Percentiles rank a stretch among this genome's conserved stretches.
phyloP scores from a whole-genome alignment of 2,329 filamentous ascomycete genomes.

The Venturia nashicola region DNA sequence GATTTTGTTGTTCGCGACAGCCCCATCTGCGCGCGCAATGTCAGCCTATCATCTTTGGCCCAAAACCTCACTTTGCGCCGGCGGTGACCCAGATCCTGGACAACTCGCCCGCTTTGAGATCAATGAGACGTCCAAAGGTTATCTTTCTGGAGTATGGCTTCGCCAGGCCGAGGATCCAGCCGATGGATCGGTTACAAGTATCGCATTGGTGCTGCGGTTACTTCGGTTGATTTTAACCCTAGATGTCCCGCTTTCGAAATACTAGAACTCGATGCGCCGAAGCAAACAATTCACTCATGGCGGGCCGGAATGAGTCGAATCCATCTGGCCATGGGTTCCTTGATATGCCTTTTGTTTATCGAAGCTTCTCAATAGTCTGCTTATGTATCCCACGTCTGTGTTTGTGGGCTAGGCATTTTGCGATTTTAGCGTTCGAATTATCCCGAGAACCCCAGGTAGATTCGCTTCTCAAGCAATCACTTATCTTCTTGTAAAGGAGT shows the following conservation, averaged over 20 bases:
- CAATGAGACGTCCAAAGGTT: background rate
- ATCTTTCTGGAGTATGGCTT: background rate
- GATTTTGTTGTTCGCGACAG: background rate
- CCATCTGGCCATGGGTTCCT: background rate
- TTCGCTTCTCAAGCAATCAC: background rate
- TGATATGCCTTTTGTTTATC: background rate
- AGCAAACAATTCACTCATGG: background rate
- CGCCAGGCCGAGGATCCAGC: background rate
- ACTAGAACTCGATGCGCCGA: background rate
- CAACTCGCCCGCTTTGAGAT: background rate
- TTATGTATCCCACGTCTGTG: background rate
- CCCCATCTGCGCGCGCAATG: background rate
- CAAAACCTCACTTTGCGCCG: constrained; percentile 1
- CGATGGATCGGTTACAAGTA: background rate
- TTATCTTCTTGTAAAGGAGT: background rate
- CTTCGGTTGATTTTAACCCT: background rate
- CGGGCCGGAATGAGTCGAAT: background rate
- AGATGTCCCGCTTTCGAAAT: constrained; percentile 1
- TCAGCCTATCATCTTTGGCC: background rate
- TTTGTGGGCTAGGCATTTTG: background rate
- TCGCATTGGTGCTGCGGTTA: background rate
- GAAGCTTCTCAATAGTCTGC: background rate
- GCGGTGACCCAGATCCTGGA: background rate
- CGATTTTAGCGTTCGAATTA: background rate
- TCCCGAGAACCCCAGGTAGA: background rate